Conservation (phyloP, 2,329 filamentous ascomycete genomes). For the Alternaria postmessia region DNA sequence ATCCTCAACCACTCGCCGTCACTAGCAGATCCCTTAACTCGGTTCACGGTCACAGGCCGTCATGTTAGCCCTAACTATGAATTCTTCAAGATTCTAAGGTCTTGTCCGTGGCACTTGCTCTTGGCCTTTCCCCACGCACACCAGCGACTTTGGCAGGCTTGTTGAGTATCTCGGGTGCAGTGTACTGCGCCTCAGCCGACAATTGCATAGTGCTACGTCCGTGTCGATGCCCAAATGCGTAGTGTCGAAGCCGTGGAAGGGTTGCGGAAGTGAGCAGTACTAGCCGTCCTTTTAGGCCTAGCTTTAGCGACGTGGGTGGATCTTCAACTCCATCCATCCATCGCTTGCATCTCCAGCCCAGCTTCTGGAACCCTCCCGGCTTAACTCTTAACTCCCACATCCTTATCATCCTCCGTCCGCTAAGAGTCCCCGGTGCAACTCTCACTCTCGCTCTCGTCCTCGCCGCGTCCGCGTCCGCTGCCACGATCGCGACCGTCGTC, state of each 20-base stretch:
- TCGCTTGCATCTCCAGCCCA: conserved; percentile 20
- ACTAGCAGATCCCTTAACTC: conserved; percentile 13
- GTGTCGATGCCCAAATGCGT: conserved; percentile 11
- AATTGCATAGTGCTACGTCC: conserved; percentile 21
- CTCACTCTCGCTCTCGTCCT: conserved; percentile 13
- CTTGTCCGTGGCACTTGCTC: conserved; percentile 1
- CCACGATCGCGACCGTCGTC: conserved; percentile 18
- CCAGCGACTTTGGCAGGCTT: conserved; percentile 4
- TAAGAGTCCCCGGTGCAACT: conserved; percentile 19
- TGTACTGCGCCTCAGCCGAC: conserved; percentile 12
- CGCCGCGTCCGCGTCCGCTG: conserved; percentile 6
- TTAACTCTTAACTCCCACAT: conserved; percentile 16
- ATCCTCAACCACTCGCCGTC: conserved; percentile 5
- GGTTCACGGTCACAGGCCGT: conserved; percentile 13
- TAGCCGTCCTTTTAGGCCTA: conserved; percentile 20
- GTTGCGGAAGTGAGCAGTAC: conserved; percentile 19
- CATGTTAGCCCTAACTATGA: neutral
- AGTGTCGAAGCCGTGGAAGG: conserved; percentile 24
- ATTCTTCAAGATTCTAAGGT: neutral
- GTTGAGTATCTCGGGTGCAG: conserved; percentile 4
- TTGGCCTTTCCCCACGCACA: neutral
- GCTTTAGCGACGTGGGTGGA: conserved; percentile 15
- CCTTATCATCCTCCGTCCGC: conserved; percentile 23
- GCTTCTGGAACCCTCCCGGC: conserved; percentile 18
- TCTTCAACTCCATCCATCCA: conserved; percentile 18